Evolutionary conservation across 306 rosid genomes (phyloP).

Genomic region (Cicer yamashitae): DNA sequence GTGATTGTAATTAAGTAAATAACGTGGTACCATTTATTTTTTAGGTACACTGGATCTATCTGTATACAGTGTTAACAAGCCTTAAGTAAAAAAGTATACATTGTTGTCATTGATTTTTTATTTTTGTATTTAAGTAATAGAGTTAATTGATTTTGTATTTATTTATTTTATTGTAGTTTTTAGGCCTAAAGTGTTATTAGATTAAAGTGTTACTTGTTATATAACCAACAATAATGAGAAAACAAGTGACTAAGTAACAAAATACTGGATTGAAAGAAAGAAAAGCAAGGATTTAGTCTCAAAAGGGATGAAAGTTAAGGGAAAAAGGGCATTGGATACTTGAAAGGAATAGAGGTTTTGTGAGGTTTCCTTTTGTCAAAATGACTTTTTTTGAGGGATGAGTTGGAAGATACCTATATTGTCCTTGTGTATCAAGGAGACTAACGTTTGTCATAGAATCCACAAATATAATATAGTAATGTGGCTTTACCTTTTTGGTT

Average conservation of each 20-base stretch:
- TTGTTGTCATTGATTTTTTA: too few species aligned
- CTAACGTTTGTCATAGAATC: constrained; percentile 96
- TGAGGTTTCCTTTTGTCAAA: constrained; percentile 85
- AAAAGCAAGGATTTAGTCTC: constrained; percentile 61
- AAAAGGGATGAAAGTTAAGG: constrained; percentile 87
- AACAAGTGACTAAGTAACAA: constrained; percentile 53
- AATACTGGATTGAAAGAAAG: constrained; percentile 46
- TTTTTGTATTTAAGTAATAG: too few species aligned
- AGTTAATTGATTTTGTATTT: constrained; percentile 2
- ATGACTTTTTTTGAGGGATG: constrained; percentile 48
- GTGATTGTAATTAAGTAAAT: background rate
- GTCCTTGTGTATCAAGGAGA: constrained; percentile 72
- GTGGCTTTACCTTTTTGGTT: constrained; percentile 61
- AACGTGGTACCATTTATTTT: background rate
- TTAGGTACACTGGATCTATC: background rate
- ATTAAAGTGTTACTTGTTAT: constrained; percentile 29
- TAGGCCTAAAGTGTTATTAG: constrained; percentile 18
- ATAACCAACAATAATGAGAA: constrained; percentile 45
- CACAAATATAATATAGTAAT: constrained; percentile 47
- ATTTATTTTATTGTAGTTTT: background rate
- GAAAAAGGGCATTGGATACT: constrained; percentile 90
- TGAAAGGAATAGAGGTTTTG: constrained; percentile 69
- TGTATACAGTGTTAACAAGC: background rate
- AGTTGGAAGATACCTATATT: constrained; percentile 64
- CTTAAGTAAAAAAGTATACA: background rate